Conservation (phyloP, 306 rosid species). For the Begonia fuchsioides region DNA sequence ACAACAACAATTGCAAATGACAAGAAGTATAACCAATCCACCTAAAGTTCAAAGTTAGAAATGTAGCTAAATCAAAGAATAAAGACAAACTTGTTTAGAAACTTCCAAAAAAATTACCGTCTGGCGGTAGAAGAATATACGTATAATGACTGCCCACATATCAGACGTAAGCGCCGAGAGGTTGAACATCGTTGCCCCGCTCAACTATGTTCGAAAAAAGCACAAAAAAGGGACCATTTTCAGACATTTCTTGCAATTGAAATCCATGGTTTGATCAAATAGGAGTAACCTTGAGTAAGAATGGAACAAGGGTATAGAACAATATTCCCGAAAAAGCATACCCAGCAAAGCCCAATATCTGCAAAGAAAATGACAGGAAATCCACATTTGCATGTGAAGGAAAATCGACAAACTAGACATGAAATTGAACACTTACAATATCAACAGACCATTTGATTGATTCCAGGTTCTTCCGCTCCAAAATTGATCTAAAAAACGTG, state of each 20-base stretch:
- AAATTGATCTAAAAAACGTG: conserved; percentile 27
- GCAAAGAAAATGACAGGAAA: background rate
- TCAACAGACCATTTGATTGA: conserved; percentile 34
- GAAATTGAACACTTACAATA: conserved; percentile 28
- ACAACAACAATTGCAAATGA: conserved; percentile 28
- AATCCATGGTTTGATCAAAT: background rate
- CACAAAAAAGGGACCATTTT: background rate
- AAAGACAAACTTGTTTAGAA: background rate
- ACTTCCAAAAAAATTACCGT: conserved; percentile 7
- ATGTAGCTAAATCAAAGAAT: background rate
- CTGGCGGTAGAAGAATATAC: conserved; percentile 20
- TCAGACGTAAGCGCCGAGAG: conserved; percentile 26
- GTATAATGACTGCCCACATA: conserved; percentile 26
- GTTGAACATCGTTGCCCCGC: conserved; percentile 29
- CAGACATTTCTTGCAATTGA: background rate
- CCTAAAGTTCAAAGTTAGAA: conserved; percentile 17
- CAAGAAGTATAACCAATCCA: conserved; percentile 49
- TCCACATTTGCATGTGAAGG: background rate
- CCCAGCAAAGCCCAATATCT: conserved; percentile 20
- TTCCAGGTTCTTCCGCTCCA: conserved; percentile 37
- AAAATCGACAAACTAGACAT: background rate
- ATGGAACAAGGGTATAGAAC: conserved; percentile 24
- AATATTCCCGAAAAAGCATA: conserved; percentile 18
- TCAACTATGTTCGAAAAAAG: conserved; percentile 8
- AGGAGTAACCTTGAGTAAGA: conserved; percentile 21